Percentiles rank a stretch among this genome's conserved stretches.
phyloP scores from a whole-genome alignment of 2,329 filamentous ascomycete species.

The Sporothrix brasiliensis region DNA sequence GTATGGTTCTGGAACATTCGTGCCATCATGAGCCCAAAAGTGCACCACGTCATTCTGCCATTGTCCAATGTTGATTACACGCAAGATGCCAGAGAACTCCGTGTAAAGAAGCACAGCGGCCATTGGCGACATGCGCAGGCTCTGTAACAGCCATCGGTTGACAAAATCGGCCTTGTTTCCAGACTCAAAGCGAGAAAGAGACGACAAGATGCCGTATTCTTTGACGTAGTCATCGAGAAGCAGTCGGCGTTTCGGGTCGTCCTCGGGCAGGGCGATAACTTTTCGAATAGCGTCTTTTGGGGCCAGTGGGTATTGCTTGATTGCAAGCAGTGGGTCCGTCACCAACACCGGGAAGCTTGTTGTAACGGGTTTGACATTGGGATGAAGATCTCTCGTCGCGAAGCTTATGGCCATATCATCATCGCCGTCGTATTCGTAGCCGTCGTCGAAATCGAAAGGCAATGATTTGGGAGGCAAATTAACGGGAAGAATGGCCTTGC shows the following conservation, averaged over 20 bases:
- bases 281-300: conserved; percentile 47
- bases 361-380: neutral
- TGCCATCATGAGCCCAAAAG: conserved; percentile 47
- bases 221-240: conserved; percentile 50
- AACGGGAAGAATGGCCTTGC: conserved; percentile 49
- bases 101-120: conserved; percentile 51
- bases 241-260: conserved; percentile 43
- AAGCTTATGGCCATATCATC: neutral
- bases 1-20: conserved; percentile 8
- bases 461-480: conserved; percentile 47
- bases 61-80: conserved; percentile 43
- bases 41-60: conserved; percentile 51
- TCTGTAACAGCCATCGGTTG: conserved; percentile 58
- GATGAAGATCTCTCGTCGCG: neutral
- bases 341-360: conserved; percentile 45
- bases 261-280: conserved; percentile 45
- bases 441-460: conserved; percentile 42
- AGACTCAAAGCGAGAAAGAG: conserved; percentile 45
- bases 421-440: neutral
- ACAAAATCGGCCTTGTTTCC: conserved; percentile 52
- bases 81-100: conserved; percentile 42
- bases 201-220: conserved; percentile 52
- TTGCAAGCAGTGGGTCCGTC: conserved; percentile 53
- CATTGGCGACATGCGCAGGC: conserved; percentile 52
- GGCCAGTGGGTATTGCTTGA: conserved; percentile 47